Conservation (phyloP, 1,284 basidiomycete genomes). For the Uromyces viciae-fabae region DNA sequence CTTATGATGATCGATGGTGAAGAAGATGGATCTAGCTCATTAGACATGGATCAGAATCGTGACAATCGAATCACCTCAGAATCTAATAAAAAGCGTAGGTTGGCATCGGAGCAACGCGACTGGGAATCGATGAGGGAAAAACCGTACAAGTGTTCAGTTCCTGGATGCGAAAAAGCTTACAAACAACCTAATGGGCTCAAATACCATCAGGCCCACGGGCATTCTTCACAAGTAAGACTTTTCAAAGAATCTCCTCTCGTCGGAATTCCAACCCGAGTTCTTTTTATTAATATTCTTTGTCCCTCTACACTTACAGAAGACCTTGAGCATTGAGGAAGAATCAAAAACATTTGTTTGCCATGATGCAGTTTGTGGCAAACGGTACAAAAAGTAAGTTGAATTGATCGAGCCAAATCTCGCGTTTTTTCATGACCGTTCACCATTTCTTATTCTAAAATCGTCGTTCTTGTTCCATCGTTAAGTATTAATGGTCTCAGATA, state of each 20-base stretch:
- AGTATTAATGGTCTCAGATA: constrained; percentile 62
- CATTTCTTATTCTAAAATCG: neutral
- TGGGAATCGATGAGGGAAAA: constrained; percentile 60
- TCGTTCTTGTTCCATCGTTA: neutral
- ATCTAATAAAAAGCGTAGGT: neutral
- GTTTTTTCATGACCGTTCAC: constrained; percentile 34
- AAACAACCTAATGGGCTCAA: constrained; percentile 96
- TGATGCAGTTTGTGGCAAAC: constrained; percentile 80
- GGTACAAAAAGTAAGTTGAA: constrained; percentile 76
- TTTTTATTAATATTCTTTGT: constrained; percentile 62
- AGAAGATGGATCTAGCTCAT: constrained; percentile 3
- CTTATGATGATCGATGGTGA: constrained; percentile 22
- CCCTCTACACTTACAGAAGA: constrained; percentile 65
- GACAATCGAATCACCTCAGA: neutral
- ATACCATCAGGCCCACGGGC: constrained; percentile 91
- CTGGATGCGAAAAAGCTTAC: constrained; percentile 96
- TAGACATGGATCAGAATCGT: neutral
- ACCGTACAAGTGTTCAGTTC: constrained; percentile 93
- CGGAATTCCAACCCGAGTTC: no score
- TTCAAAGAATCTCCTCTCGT: neutral
- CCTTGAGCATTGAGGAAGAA: constrained; percentile 71
- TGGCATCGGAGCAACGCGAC: neutral
- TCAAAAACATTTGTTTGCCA: constrained; percentile 81
- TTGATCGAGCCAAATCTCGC: neutral
- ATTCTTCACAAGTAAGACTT: constrained; percentile 81